Conservation (phyloP, 1,284 basidiomycete genomes). For the Ustanciosporium gigantosporum region DNA sequence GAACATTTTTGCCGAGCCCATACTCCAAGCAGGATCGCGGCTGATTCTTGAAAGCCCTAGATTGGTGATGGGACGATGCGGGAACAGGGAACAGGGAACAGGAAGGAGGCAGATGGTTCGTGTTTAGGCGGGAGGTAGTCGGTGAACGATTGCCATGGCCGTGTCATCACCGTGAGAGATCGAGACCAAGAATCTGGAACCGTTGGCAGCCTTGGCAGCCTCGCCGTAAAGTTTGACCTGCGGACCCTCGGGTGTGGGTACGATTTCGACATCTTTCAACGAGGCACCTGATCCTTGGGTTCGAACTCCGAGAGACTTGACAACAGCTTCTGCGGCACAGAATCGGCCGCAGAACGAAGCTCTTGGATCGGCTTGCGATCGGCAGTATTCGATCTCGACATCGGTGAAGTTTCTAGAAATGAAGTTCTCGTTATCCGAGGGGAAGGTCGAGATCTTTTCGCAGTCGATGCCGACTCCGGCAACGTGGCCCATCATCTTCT, state of each 20-base stretch:
- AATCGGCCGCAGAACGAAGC: conserved; percentile 95
- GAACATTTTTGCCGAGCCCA: background rate
- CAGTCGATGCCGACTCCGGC: conserved; percentile 70
- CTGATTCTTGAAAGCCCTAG: too few species aligned
- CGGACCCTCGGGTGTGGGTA: conserved; percentile 70
- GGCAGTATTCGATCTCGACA: conserved; percentile 84
- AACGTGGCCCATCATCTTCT: conserved; percentile 65
- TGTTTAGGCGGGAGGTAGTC: conserved; percentile 34
- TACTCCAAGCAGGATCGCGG: too few species aligned
- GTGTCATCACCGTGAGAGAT: conserved; percentile 72
- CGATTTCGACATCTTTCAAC: conserved; percentile 95
- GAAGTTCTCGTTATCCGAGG: conserved; percentile 86
- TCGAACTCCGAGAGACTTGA: conserved; percentile 91
- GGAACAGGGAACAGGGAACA: background rate
- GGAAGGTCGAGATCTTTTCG: conserved; percentile 91
- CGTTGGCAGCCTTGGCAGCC: conserved; percentile 59
- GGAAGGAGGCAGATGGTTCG: too few species aligned
- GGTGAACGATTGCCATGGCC: conserved; percentile 53
- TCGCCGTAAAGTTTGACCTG: conserved; percentile 71
- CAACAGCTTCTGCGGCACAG: conserved; percentile 96
- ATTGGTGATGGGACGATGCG: too few species aligned
- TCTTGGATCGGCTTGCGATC: conserved; percentile 77
- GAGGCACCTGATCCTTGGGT: conserved; percentile 89
- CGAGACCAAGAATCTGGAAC: conserved; percentile 83
- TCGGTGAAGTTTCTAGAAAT: conserved; percentile 88